Evolutionary conservation across 208 protist species (phyloP), one percentile per base, ranked within the genome.

Genomic region (Trypanosoma avium): DNA sequence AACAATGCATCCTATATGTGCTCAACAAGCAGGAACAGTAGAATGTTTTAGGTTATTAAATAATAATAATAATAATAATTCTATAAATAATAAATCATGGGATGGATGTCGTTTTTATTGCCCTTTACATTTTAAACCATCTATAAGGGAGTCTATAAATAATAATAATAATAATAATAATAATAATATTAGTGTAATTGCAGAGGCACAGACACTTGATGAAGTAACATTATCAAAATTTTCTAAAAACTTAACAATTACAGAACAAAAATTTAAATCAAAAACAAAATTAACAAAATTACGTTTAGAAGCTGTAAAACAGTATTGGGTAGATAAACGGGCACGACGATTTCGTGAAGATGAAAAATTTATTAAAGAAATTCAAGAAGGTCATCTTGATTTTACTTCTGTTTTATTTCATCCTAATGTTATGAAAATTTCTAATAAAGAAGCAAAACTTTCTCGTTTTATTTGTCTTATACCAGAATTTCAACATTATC

Each of bases 391-490:
- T 21, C 35, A 56, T 55, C 52, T 72, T 21, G 76, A 78, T 26
- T 64, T 89, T 40, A 58, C 89, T 5, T 68, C 75, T 15, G 84
- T 81, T 10, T 49, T 77, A 42, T 57, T 87, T 52, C 81, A 79
- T 9, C 87, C 84, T 0, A 84, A 93, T 52, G 67, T 93, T 24
- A 77, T 90, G 30, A 90, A 90, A 63, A 63, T 90, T 32, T 71
- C 79, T 3, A 46, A 67, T 4, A 82, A 59, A 36, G 84, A 85
- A 56, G 84, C 87, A 45, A 73, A 79, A 2, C 77, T 88, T 19
- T 84, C 87, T 2, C 81, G 87, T 45, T 88, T 89, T 46, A 30
- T 89, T 24, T 90, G 67, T 46, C 79, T 93, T 27, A 77, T 93
- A 21, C 81, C 87, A n/a, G 87, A 90, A 76, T 86, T 82, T 73